These are phyloP conservation scores for Fonsecaea pedrosoi DNA, from an alignment of 2,329 filamentous ascomycete genomes.

Conservation along the genomic window DNA sequence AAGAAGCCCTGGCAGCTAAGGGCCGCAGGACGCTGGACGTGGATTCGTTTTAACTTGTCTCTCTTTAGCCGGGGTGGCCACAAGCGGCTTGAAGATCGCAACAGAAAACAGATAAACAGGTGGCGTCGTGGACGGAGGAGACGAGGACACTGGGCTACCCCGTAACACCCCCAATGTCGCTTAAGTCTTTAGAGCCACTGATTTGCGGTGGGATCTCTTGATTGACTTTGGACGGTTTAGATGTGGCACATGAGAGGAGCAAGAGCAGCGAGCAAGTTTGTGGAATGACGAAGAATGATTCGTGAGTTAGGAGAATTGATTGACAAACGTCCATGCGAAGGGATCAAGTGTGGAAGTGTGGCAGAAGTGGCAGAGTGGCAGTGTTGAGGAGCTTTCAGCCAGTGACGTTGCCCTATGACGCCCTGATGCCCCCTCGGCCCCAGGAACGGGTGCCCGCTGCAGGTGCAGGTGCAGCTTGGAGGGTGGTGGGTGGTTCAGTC, in stretches of 20 bases:
- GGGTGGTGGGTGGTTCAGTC: not conserved
- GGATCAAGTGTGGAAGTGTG: not conserved
- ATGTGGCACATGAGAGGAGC: slow-evolving; percentile 1
- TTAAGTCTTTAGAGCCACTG: slow-evolving; percentile 1
- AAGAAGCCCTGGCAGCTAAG: slow-evolving; percentile 4
- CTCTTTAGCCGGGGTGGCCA: slow-evolving; percentile 2
- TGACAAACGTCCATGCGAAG: slow-evolving; percentile 1
- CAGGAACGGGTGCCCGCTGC: not conserved
- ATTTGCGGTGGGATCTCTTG: not conserved
- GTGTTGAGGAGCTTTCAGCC: slow-evolving; percentile 3
- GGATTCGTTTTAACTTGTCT: slow-evolving; percentile 10
- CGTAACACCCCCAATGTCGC: slow-evolving; percentile 3
- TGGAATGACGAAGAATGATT: not conserved
- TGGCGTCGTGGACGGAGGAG: not conserved
- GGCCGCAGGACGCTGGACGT: slow-evolving; percentile 4
- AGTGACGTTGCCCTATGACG: slow-evolving; percentile 2
- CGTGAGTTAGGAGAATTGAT: not conserved
- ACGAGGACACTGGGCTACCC: not conserved
- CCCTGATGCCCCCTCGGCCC: not conserved
- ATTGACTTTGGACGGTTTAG: slow-evolving; percentile 7
- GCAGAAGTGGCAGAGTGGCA: slow-evolving; percentile 3
- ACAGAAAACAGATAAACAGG: not conserved
- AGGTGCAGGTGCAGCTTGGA: not conserved
- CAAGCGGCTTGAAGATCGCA: slow-evolving; percentile 5
- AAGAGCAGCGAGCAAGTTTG: not conserved